Evolutionary conservation across 345 rosid species (phyloP), one percentile per base, ranked within the genome.

Genomic region (Firmiana major): DNA sequence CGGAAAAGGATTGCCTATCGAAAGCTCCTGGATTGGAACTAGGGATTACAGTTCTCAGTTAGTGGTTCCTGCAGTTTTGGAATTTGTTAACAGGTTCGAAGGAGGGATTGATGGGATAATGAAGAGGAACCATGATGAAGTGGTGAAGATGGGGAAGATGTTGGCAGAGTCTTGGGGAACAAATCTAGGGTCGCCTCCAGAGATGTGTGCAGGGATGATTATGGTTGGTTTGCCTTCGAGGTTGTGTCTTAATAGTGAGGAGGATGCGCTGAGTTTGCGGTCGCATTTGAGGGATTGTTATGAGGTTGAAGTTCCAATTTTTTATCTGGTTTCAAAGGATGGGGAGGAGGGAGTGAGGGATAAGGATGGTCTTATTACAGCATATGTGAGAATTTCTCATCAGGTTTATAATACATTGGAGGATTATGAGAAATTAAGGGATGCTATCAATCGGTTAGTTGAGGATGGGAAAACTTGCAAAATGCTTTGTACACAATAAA

Each of bases 221-320:
- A 92, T 92, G 97, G 87, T 90, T 46, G 90, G 94, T 17, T 76
- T 92, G 81, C 97, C 97, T 86, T 89, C 93, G 0, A 87, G 85
- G 58, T 81, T 90, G 63, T 60, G 78, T 9, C 70, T 89, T 75
- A 40, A 26, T 42, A 81, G 87, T 48, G 86, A 85, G 74, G 94
- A 86, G 57, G 93, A 88, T 86, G 89, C 92, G 26, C 62, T 38
- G 75, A 88, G 77, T 63, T 79, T 92, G 83, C 74, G 97, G 84
- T 88, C 88, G 3, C 86, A 86, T 85, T 86, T 92, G 75, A 89
- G 92, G 42, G 86, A 57, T 24, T 72, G 57, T 66, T 75, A 67
- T 81, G 82, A 85, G 9, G 90, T 90, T 10, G 97, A 92, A 88
- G 97, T 92, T 75, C 97, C 93, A 0, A 84, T 90, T 74, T 79